phyloP scores from a whole-genome alignment of 2,329 filamentous ascomycete genomes.

The Diplodia intermedia region DNA sequence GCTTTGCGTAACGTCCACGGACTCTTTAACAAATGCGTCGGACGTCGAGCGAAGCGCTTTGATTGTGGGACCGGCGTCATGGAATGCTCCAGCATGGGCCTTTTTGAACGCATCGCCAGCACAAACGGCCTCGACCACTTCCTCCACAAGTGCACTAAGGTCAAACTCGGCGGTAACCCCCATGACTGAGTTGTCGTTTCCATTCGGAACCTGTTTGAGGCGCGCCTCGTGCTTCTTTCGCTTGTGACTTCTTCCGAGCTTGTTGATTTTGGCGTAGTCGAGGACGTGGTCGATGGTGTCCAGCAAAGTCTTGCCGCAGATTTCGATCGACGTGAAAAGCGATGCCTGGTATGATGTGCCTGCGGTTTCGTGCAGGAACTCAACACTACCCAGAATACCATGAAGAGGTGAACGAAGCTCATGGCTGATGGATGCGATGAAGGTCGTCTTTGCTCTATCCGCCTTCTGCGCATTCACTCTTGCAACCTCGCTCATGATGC shows the following conservation, averaged over 20 bases:
- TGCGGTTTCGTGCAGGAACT: conserved; percentile 36
- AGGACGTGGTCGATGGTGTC: conserved; percentile 48
- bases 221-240: conserved; percentile 32
- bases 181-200: conserved; percentile 31
- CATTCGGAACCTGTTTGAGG: neutral
- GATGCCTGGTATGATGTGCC: conserved; percentile 22
- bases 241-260: conserved; percentile 39
- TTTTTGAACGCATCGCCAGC: conserved; percentile 33
- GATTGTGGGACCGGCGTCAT: conserved; percentile 17
- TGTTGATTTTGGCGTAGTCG: conserved; percentile 49
- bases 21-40: conserved; percentile 30
- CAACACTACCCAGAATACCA: conserved; percentile 30
- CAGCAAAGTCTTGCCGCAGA: conserved; percentile 51
- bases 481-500: conserved; percentile 64
- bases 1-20: conserved; percentile 9
- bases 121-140: conserved; percentile 33
- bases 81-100: conserved; percentile 30
- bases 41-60: conserved; percentile 28
- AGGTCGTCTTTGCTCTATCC: conserved; percentile 48
- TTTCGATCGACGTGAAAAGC: conserved; percentile 42
- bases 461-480: conserved; percentile 58
- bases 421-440: conserved; percentile 52
- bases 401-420: conserved; percentile 38
- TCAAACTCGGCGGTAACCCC: conserved; percentile 32
- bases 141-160: conserved; percentile 28